phyloP scores from a whole-genome alignment of 192 early-diverging fungal genomes.

The Podila clonocystis region DNA sequence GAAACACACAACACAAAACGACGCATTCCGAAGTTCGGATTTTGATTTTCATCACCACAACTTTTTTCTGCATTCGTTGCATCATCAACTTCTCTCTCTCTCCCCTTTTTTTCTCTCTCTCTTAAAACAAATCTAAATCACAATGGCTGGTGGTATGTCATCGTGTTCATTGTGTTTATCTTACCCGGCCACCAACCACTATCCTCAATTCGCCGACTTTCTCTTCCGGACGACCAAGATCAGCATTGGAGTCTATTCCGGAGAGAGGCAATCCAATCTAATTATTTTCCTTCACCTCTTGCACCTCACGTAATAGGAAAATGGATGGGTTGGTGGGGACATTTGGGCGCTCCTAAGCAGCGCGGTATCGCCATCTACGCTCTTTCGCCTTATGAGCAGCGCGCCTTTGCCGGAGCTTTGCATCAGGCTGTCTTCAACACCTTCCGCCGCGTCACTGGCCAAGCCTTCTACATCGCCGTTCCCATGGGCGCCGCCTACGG shows the following conservation, averaged over 20 bases:
- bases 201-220: background rate
- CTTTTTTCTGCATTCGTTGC: too few relatives aligned
- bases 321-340: slow-evolving; percentile 65
- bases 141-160: slow-evolving; percentile 34
- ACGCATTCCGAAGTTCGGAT: slow-evolving; percentile 1
- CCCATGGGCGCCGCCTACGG: slow-evolving; percentile 59
- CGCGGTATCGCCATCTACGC: slow-evolving; percentile 67
- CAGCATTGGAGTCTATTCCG: too few relatives aligned
- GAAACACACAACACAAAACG: background rate
- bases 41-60: slow-evolving; percentile 10
- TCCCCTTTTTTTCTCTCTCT: slow-evolving; percentile 11
- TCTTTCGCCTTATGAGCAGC: slow-evolving; percentile 72
- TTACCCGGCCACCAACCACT: background rate
- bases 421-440: slow-evolving; percentile 71
- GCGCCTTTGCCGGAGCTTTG: slow-evolving; percentile 65
- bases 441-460: slow-evolving; percentile 61
- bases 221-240: too few relatives aligned
- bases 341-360: slow-evolving; percentile 67
- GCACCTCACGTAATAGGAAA: slow-evolving; percentile 21
- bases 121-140: slow-evolving; percentile 14
- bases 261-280: too few relatives aligned
- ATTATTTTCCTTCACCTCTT: too few relatives aligned
- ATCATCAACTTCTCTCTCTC: slow-evolving; percentile 4
- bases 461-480: slow-evolving; percentile 66
- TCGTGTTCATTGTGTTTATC: background rate